Evolutionary conservation across 768 basidiomycete genomes (phyloP).

Genomic region (Lentinula lateritia): DNA sequence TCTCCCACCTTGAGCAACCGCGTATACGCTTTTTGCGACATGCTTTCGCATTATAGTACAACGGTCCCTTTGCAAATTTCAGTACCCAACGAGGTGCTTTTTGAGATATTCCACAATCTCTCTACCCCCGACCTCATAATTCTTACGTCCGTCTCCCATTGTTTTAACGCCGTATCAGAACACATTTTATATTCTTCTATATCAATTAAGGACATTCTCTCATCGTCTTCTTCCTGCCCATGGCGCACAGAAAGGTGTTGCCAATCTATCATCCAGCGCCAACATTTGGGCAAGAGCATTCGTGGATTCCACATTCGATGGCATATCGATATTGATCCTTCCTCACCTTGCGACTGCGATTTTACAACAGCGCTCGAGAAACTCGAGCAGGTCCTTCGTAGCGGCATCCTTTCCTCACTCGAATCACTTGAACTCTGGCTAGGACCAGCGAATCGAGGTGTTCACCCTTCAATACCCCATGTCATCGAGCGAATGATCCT

Average conservation of each 20-base stretch:
- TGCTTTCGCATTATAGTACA: neutral
- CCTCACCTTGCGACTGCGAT: constrained; percentile 18
- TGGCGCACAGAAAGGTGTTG: constrained; percentile 45
- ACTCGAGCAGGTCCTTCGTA: constrained; percentile 30
- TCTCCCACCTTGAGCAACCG: neutral
- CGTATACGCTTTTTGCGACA: neutral
- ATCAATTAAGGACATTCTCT: constrained; percentile 41
- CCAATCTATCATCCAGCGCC: constrained; percentile 39
- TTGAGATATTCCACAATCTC: constrained; percentile 39
- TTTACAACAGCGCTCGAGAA: constrained; percentile 33
- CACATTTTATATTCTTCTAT: constrained; percentile 53
- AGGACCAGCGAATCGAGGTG: constrained; percentile 36
- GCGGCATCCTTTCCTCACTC: constrained; percentile 26
- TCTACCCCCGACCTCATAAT: constrained; percentile 30
- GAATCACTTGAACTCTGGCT: constrained; percentile 53
- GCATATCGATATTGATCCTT: constrained; percentile 34
- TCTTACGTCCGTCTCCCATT: constrained; percentile 39
- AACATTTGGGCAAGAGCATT: constrained; percentile 40
- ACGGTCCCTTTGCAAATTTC: constrained; percentile 10
- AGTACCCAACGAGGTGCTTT: constrained; percentile 55
- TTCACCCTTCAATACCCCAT: constrained; percentile 22
- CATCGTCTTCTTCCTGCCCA: constrained; percentile 33
- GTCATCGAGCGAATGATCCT: constrained; percentile 42
- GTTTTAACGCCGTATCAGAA: constrained; percentile 50
- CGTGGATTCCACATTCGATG: constrained; percentile 49